Percentiles rank a stretch among this genome's conserved stretches.
Evolutionary conservation across 2,329 filamentous ascomycete genomes (phyloP).

Genomic region (Cryphonectria parasitica): DNA sequence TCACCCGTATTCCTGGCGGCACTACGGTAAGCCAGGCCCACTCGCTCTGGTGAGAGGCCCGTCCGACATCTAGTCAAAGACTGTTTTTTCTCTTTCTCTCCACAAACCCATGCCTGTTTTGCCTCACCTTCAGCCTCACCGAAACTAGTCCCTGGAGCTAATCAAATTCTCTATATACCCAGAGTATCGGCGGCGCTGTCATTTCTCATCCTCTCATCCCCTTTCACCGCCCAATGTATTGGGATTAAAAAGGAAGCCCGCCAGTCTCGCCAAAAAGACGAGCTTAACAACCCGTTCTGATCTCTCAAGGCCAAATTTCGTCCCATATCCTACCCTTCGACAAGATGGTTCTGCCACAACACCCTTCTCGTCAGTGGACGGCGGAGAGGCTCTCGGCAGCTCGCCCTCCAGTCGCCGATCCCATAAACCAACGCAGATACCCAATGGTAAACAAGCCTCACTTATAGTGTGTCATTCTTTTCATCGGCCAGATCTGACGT

Average conservation of each 20-base stretch:
- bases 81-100: neutral
- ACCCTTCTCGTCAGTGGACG: constrained; percentile 26
- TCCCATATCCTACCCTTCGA: neutral
- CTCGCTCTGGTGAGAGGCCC: neutral
- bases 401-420: constrained; percentile 22
- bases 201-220: constrained; percentile 1
- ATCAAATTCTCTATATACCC: constrained; percentile 7
- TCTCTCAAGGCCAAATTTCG: neutral
- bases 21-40: constrained; percentile 20
- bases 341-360: constrained; percentile 25
- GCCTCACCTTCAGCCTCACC: constrained; percentile 23
- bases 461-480: neutral
- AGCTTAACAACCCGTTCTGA: neutral
- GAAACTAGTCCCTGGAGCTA: constrained; percentile 14
- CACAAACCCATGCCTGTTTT: constrained; percentile 13
- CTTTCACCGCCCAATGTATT: constrained; percentile 5
- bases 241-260: constrained; percentile 2
- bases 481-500: constrained; percentile 7
- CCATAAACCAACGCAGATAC: constrained; percentile 26
- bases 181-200: constrained; percentile 10
- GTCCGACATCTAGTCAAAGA: constrained; percentile 8
- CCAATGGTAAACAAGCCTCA: constrained; percentile 21
- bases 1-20: constrained; percentile 16
- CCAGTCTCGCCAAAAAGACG: constrained; percentile 6
- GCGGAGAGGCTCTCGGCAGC: constrained; percentile 23